These are phyloP conservation scores for Plasmodium vinckei DNA, from an alignment of 169 alveolate species.

Conservation along the genomic window DNA sequence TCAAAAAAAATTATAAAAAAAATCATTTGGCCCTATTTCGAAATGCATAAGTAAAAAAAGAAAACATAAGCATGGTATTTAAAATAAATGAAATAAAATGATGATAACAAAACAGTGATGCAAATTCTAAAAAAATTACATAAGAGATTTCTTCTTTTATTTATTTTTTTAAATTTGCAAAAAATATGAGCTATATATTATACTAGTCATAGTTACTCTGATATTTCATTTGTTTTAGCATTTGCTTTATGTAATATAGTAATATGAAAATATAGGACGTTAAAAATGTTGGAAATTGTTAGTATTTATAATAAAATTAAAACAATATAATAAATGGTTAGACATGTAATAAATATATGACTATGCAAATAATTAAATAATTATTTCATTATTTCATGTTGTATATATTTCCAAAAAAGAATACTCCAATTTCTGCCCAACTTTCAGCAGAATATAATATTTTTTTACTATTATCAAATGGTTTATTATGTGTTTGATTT, in stretches of 20 bases:
- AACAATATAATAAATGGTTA: too few relatives aligned
- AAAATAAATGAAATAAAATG: conserved; percentile 58
- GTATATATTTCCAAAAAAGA: conserved; percentile 37
- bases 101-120: conserved; percentile 72
- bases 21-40: too few relatives aligned
- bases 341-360: too few relatives aligned
- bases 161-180: conserved; percentile 33
- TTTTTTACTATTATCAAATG: conserved; percentile 43
- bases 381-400: too few relatives aligned
- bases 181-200: conserved; percentile 16
- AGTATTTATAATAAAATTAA: too few relatives aligned
- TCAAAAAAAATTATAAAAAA: too few relatives aligned
- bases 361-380: too few relatives aligned
- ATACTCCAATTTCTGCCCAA: conserved; percentile 70
- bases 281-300: not conserved
- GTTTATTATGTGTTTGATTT: not conserved
- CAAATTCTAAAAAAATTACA: conserved; percentile 17
- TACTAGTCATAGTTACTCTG: conserved; percentile 78
- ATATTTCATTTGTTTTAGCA: conserved; percentile 36
- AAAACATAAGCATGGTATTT: not conserved
- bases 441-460: conserved; percentile 56
- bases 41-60: not conserved
- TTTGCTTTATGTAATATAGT: too few relatives aligned
- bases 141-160: conserved; percentile 64
- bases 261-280: not conserved